Base-by-base conservation (phyloP, 2,329 filamentous ascomycete genomes). In the Cucurbitaria berberidis region DNA sequence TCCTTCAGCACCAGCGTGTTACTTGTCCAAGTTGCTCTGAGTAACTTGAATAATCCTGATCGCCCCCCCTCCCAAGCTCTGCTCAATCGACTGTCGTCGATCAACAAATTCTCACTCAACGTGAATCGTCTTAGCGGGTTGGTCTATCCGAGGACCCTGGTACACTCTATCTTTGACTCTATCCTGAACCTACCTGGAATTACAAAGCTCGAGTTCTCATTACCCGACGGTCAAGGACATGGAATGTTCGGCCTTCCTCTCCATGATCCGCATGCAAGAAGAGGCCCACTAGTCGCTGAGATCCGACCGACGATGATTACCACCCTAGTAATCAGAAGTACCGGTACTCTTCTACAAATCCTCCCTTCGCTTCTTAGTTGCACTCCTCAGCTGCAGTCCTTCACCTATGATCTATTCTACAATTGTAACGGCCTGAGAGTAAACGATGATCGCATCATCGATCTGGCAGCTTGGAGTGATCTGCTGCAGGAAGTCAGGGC, bases 401-500 rank as follows among this genome's bases (percentile, higher is more conserved):
- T 72, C 3, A 65, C 63, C 3, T 69, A 57, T 34, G 67, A 72
- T 21, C 53, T 67, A 11, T 58, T 52, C n/a, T 63, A 60, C 32
- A 57, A 67, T 21, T 39, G 49, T 19, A 48, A 53, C n/a, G 48
- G n/a, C n/a, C n/a, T n/a, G n/a, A n/a, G n/a, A n/a, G n/a, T n/a
- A 55, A 18, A 43, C 29, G 5, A n/a, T 18, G n/a, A 10, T 5
- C 15, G 36, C 41, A 59, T 62, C 51, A 48, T 71, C 3, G 27
- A 57, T 19, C 48, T 69, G 1, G 45, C 57, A 3, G 45, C 57
- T 0, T 71, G 63, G 66, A 65, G 27, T 18, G 51, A 59, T 5
- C 29, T 51, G 15, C 47, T 70, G 10, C 50, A 11, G 3, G 18
- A 39, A 0, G 49, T 63, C 15, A 41, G 49, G 22, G 24, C 39